A percentile compares a stretch with the other conserved stretches of the same genome.
Evolutionary conservation across 2,329 filamentous ascomycete genomes (phyloP).

Genomic region (Penicillium digitatum): DNA sequence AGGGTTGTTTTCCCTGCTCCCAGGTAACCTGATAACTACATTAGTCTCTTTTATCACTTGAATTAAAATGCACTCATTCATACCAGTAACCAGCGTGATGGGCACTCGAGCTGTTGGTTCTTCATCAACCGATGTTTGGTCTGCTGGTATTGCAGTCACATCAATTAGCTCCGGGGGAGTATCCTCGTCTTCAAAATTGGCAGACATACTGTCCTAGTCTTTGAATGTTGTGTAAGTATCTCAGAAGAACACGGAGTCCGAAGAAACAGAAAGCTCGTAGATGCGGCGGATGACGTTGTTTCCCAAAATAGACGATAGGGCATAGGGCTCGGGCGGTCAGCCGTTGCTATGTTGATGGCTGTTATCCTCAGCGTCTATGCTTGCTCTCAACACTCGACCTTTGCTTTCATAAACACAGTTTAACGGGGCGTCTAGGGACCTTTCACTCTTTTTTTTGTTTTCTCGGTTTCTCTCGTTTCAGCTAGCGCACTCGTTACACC

Average conservation of each 20-base stretch:
- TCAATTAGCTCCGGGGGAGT: slow-evolving; percentile 45
- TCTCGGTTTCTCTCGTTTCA: slow-evolving; percentile 13
- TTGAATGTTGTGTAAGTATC: not conserved
- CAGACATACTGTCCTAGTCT: slow-evolving; percentile 13
- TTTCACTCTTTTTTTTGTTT: slow-evolving; percentile 18
- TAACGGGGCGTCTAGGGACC: slow-evolving; percentile 12
- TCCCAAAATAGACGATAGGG: slow-evolving; percentile 18
- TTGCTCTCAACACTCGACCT: slow-evolving; percentile 14
- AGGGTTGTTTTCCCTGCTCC: slow-evolving; percentile 94
- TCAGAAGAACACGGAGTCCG: not conserved
- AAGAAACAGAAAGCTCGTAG: slow-evolving; percentile 6
- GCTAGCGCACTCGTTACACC: slow-evolving; percentile 10
- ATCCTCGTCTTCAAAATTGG: slow-evolving; percentile 41
- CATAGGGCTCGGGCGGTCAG: slow-evolving; percentile 34
- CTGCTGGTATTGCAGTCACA: slow-evolving; percentile 29
- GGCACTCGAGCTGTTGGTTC: slow-evolving; percentile 42
- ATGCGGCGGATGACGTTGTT: slow-evolving; percentile 24
- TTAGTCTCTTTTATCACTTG: not conserved
- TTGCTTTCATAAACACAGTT: slow-evolving; percentile 11
- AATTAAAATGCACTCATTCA: not conserved
- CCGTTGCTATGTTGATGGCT: slow-evolving; percentile 20
- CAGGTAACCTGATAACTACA: slow-evolving; percentile 67
- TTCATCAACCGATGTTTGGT: slow-evolving; percentile 22
- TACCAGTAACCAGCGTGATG: slow-evolving; percentile 51
- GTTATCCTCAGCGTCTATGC: slow-evolving; percentile 15